Conservation (phyloP, 768 basidiomycete species). For the Exsudoporus frostii region DNA sequence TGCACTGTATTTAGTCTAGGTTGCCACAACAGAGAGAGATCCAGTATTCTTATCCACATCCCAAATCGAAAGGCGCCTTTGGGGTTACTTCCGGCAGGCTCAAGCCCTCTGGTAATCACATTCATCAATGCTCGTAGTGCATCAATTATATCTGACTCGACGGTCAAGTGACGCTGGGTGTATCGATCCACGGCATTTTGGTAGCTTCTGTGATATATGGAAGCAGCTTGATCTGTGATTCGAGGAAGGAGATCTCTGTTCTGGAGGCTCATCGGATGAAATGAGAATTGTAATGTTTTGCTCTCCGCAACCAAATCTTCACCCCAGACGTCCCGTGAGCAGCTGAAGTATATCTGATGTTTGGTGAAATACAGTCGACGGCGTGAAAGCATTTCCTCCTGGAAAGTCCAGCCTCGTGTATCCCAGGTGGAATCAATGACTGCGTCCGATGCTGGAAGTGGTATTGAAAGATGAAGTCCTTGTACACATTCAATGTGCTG, state of each 20-base stretch:
- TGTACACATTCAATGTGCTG: conserved; percentile 21
- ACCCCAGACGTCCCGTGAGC: conserved; percentile 18
- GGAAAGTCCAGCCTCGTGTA: conserved; percentile 25
- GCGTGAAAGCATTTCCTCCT: conserved; percentile 19
- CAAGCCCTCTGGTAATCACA: not conserved
- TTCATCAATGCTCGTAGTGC: conserved; percentile 8
- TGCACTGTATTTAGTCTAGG: conserved; percentile 11
- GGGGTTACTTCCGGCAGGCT: not conserved
- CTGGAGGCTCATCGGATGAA: conserved; percentile 6
- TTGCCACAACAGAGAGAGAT: conserved; percentile 22
- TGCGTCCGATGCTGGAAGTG: conserved; percentile 12
- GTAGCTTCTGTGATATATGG: conserved; percentile 6
- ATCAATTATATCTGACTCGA: conserved; percentile 13
- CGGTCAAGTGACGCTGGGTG: conserved; percentile 9
- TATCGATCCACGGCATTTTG: conserved; percentile 8
- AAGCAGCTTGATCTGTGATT: not conserved
- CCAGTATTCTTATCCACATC: conserved; percentile 6
- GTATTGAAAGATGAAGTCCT: conserved; percentile 20
- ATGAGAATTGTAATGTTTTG: not conserved
- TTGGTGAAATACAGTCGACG: conserved; percentile 22
- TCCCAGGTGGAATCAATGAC: conserved; percentile 12
- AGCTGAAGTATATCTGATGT: conserved; percentile 23
- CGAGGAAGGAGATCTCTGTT: not conserved
- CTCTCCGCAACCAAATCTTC: conserved; percentile 23
- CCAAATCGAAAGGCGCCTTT: not conserved